Percentiles rank a stretch among this genome's conserved stretches.
Evolutionary conservation across 192 early-diverging fungal genomes (phyloP).

Genomic region (Mortierella alpina): DNA sequence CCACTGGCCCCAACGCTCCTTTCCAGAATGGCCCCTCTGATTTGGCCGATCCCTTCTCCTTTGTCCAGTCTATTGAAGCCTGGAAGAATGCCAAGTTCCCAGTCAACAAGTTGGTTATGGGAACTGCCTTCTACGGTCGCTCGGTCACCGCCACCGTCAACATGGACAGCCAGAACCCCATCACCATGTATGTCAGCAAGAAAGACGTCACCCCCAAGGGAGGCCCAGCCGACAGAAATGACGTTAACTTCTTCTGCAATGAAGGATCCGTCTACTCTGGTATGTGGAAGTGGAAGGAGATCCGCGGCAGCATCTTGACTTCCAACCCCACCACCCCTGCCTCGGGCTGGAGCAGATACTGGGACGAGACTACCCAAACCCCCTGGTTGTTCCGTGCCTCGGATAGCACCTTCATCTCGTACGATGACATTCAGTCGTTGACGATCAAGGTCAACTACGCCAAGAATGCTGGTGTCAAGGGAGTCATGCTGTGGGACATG

Average conservation of each 20-base stretch:
- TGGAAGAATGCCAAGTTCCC: conserved; percentile 71
- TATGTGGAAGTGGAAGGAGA: conserved; percentile 76
- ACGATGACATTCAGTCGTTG: conserved; percentile 80
- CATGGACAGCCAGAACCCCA: conserved; percentile 31
- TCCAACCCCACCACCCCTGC: conserved; percentile 63
- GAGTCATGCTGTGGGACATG: conserved; percentile 75
- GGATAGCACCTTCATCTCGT: conserved; percentile 76
- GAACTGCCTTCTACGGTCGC: conserved; percentile 74
- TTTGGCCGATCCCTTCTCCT: conserved; percentile 51
- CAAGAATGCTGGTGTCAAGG: conserved; percentile 61
- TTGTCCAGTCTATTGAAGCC: conserved; percentile 58
- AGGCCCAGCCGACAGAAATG: conserved; percentile 66
- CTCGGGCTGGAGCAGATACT: conserved; percentile 73
- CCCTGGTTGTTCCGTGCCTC: conserved; percentile 78
- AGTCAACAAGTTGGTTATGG: conserved; percentile 66
- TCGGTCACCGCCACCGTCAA: conserved; percentile 42
- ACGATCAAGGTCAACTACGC: conserved; percentile 71
- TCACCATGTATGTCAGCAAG: conserved; percentile 38
- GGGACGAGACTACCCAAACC: conserved; percentile 74
- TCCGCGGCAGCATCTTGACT: conserved; percentile 73
- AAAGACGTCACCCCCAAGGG: conserved; percentile 60
- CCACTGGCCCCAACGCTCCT: conserved; percentile 64
- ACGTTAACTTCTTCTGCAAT: conserved; percentile 62
- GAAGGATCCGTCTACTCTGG: conserved; percentile 64
- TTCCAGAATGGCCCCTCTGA: conserved; percentile 53